Conservation (phyloP, 1,284 basidiomycete genomes). For the Ganoderma sp. region DNA sequence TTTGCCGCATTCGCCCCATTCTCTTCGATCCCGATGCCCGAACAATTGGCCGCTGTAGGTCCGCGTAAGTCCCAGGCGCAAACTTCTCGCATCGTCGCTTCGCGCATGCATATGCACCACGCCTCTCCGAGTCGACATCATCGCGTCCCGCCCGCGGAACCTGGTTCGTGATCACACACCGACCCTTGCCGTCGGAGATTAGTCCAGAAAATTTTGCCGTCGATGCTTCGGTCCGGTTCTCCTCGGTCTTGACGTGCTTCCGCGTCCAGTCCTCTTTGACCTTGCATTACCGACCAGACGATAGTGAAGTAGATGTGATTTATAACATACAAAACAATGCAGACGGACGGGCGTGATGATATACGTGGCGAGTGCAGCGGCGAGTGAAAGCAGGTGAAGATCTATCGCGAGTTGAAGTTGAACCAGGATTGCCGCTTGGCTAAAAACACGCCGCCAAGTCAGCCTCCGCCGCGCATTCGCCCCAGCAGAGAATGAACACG, state of each 20-base stretch:
- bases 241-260: constrained; percentile 1
- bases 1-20: constrained; percentile 4
- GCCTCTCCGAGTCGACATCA: constrained; percentile 18
- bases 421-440: constrained; percentile 90
- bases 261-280: constrained; percentile 14
- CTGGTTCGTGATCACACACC: constrained; percentile 12
- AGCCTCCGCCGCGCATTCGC: constrained; percentile 19
- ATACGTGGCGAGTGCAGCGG: constrained; percentile 17
- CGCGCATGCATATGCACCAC: constrained; percentile 15
- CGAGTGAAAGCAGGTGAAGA: constrained; percentile 27
- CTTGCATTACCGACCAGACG: constrained; percentile 41
- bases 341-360: constrained; percentile 35
- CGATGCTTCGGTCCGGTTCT: constrained; percentile 9
- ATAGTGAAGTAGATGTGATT: constrained; percentile 45
- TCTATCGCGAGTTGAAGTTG: constrained; percentile 74
- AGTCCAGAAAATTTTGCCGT: constrained; percentile 23
- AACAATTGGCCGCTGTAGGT: constrained; percentile 25
- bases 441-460: constrained; percentile 40
- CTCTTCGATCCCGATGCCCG: not conserved
- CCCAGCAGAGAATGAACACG: constrained; percentile 29
- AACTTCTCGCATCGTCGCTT: constrained; percentile 19
- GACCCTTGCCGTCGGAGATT: constrained; percentile 10
- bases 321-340: constrained; percentile 44
- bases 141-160: constrained; percentile 13
- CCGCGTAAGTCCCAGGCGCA: constrained; percentile 22